Evolutionary conservation across 768 basidiomycete species (phyloP).

Genomic region (Boletus vinaceobasis): DNA sequence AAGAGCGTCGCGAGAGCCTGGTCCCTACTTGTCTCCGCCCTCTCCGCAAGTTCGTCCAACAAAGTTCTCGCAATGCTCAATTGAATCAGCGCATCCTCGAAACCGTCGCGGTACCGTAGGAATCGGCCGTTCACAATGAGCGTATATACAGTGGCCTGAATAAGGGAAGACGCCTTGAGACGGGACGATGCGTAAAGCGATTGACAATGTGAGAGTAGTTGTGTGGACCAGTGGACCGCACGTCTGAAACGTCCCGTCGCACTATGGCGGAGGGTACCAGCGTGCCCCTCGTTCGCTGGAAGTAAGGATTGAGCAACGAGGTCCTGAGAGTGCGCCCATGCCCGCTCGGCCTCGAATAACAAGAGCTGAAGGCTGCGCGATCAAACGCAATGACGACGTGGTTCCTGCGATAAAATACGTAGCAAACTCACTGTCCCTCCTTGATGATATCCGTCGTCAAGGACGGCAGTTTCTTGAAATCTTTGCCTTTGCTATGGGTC

Average conservation of each 20-base stretch:
- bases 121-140: constrained; percentile 82
- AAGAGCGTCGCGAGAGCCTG: constrained; percentile 85
- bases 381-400: constrained; percentile 8
- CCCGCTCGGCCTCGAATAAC: constrained; percentile 87
- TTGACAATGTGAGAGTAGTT: constrained; percentile 72
- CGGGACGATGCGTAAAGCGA: constrained; percentile 51
- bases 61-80: constrained; percentile 75
- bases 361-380: constrained; percentile 68
- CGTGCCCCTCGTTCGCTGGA: constrained; percentile 48
- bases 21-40: constrained; percentile 71
- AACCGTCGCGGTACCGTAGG: constrained; percentile 70
- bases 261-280: constrained; percentile 62
- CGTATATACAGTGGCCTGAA: constrained; percentile 76
- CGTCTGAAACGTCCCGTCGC: constrained; percentile 80
- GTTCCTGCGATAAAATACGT: not conserved
- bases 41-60: constrained; percentile 61
- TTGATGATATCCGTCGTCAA: constrained; percentile 67
- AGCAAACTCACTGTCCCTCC: constrained; percentile 75
- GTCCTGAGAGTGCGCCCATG: constrained; percentile 88
- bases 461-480: constrained; percentile 80
- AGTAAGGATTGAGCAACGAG: constrained; percentile 52
- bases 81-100: constrained; percentile 70
- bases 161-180: constrained; percentile 53
- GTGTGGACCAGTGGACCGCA: constrained; percentile 73
- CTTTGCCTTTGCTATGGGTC: constrained; percentile 85